Base-by-base conservation (phyloP, 352 stramenopile species). In the Phytophthora lateralis region DNA sequence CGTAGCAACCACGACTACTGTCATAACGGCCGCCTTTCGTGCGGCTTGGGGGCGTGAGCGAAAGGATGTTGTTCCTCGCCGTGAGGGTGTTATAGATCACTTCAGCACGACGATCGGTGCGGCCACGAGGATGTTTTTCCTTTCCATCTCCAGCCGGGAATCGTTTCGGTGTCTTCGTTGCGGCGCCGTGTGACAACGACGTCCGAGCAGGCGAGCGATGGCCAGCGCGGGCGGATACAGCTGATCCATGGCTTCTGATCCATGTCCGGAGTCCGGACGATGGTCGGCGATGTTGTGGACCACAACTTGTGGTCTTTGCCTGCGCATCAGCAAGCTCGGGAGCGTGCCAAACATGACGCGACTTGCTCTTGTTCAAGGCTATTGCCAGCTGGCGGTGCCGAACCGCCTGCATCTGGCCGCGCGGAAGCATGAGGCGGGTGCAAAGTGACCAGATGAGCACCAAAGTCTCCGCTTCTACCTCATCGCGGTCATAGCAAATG, bases 391-490 rank as follows among this genome's bases (percentile, higher is more conserved):
- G 60, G 37, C 10, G 18, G 29, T 67, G 52, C 44, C 54, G 46
- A 69, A 64, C 8, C 21, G 11, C n/a, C 20, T 12, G 21, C 55
- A 56, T 26, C 34, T 59, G 55, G 51, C 29, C 24, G 30, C 15
- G 20, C 53, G 47, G 61, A 66, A 58, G 35, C 63, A 50, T 67
- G 63, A 66, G 63, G 63, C 50, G 44, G 63, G 56, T 67, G 62
- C 35, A 11, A 41, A 51, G 48, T 66, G 34, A 51, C 55, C 55
- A 69, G 61, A 65, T 69, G 61, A 69, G 11, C 48, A 66, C 48
- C 41, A 57, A 47, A 18, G 62, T 66, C 55, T 62, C 42, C 37
- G 52, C 55, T 70, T 70, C 56, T 66, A 66, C 55, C n/a, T 49
- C 15, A 34, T 45, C 39, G 12, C 34, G 17, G 34, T 39, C 34